These are phyloP conservation scores for Chrysoporthe puriensis DNA, from an alignment of 2,329 filamentous ascomycete species.

Conservation along the genomic window DNA sequence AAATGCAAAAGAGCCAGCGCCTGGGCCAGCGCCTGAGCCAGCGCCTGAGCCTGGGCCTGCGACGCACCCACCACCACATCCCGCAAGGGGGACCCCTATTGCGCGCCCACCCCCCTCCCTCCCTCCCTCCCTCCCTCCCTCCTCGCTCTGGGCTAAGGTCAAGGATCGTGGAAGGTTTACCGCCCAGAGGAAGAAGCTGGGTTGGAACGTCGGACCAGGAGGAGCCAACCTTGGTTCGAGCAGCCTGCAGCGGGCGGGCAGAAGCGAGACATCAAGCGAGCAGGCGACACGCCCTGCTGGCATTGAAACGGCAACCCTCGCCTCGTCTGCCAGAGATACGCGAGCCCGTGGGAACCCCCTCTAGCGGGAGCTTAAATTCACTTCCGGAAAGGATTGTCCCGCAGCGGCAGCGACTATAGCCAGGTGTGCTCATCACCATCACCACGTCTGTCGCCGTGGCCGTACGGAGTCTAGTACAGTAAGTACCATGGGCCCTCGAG, in stretches of 20 bases:
- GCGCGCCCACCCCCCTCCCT: not conserved
- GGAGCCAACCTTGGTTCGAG: not conserved
- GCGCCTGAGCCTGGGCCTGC: too few species aligned
- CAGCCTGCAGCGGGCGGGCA: conserved; percentile 11
- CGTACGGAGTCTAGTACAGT: too few species aligned
- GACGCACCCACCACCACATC: too few species aligned
- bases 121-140: not conserved
- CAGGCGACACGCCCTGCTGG: conserved; percentile 15
- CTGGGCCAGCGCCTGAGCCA: too few species aligned
- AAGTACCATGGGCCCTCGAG: too few species aligned
- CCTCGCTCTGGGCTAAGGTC: not conserved
- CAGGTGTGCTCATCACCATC: not conserved
- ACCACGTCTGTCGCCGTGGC: not conserved
- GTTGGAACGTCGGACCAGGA: not conserved
- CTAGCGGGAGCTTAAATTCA: conserved; percentile 28
- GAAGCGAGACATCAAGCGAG: conserved; percentile 22
- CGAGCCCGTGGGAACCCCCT: conserved; percentile 26
- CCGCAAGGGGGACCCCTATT: not conserved
- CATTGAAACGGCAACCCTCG: conserved; percentile 21
- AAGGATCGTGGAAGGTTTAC: conserved; percentile 4
- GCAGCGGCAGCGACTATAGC: not conserved
- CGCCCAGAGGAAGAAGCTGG: not conserved
- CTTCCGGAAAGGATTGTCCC: conserved; percentile 4
- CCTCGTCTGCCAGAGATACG: conserved; percentile 26
- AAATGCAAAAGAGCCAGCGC: too few species aligned